Percentiles rank a stretch among this genome's conserved stretches.
Conservation (phyloP, 2,329 filamentous ascomycete genomes). For the Fusarium clavum region DNA sequence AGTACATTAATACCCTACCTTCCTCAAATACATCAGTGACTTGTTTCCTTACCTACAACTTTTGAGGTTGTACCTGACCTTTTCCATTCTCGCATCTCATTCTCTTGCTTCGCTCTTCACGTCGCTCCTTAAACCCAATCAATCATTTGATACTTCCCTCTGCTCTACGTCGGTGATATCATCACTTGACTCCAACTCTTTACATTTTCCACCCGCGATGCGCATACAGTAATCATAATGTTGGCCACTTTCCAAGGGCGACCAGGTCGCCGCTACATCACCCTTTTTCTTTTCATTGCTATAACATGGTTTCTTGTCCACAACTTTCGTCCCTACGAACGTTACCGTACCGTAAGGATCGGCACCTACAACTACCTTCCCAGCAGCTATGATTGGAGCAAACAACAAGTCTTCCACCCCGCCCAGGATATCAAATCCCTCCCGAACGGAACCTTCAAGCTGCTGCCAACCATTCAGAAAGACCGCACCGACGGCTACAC, state of each 20-base stretch:
- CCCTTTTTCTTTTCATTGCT: conserved; percentile 46
- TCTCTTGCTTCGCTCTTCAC: conserved; percentile 3
- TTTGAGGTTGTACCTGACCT: not conserved
- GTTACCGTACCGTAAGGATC: conserved; percentile 35
- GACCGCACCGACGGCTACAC: conserved; percentile 54
- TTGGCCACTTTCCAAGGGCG: conserved; percentile 49
- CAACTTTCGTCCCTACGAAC: conserved; percentile 40
- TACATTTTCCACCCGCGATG: conserved; percentile 27
- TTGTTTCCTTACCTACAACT: not conserved
- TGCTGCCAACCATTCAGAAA: conserved; percentile 59
- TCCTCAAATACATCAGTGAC: not conserved
- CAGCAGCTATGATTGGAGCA: conserved; percentile 55
- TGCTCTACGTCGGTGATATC: conserved; percentile 5
- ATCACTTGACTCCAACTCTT: not conserved
- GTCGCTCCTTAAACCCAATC: conserved; percentile 19
- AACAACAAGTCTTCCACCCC: conserved; percentile 49
- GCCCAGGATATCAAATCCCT: conserved; percentile 48
- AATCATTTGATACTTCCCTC: not conserved
- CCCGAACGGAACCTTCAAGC: conserved; percentile 52
- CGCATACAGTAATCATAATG: conserved; percentile 48
- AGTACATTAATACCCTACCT: not conserved
- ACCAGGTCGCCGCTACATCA: conserved; percentile 50
- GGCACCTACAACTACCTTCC: conserved; percentile 49
- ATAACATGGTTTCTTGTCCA: conserved; percentile 47
- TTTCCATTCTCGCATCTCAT: not conserved